Evolutionary conservation across 2,329 filamentous ascomycete genomes (phyloP).

Genomic region (Colletotrichum chrysophilum): DNA sequence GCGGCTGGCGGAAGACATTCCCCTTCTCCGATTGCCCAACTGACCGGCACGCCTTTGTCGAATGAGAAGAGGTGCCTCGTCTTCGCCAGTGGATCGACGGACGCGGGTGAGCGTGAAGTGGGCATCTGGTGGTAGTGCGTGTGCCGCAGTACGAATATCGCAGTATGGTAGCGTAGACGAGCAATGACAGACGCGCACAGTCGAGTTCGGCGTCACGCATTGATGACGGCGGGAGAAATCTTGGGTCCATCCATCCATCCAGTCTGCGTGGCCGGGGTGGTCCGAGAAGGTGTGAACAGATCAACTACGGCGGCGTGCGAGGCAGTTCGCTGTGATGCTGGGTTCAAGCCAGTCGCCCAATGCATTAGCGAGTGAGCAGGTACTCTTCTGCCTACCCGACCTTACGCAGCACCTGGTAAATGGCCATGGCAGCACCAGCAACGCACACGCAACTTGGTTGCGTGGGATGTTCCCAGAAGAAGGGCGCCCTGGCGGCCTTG

Average conservation of each 20-base stretch:
- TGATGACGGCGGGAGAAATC: background rate
- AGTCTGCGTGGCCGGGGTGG: background rate
- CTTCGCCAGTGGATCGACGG: background rate
- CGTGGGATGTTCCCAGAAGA: background rate
- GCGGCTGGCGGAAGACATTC: conserved; percentile 5
- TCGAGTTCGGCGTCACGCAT: conserved; percentile 1
- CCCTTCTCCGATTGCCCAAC: background rate
- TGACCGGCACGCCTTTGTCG: background rate
- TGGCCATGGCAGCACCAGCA: too few species aligned
- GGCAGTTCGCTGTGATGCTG: background rate
- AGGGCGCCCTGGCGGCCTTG: background rate
- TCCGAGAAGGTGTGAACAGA: background rate
- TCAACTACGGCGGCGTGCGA: background rate
- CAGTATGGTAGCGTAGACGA: background rate
- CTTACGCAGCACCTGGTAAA: too few species aligned
- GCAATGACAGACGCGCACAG: background rate
- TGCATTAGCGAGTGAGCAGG: too few species aligned
- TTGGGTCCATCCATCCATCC: background rate
- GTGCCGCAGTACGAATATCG: background rate
- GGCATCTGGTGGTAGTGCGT: background rate
- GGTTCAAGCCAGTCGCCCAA: background rate
- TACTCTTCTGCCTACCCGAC: too few species aligned
- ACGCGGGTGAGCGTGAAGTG: background rate
- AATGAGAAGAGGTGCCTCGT: background rate
- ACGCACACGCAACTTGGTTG: background rate